A percentile compares a stretch with the other conserved stretches of the same genome.
Conservation (phyloP, 305 asterid genomes). For the Withania somnifera region DNA sequence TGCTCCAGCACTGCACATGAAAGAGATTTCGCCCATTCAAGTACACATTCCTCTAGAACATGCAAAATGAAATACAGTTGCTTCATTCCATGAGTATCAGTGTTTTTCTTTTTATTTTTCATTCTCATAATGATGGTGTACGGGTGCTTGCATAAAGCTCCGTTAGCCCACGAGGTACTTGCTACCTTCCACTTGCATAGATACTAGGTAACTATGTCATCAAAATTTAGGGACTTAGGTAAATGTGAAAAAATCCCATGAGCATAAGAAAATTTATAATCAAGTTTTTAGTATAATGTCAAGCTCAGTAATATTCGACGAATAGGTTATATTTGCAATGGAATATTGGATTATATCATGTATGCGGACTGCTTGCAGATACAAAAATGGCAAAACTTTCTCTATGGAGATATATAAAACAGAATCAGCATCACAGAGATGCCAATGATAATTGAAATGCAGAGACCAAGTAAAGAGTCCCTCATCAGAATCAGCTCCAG, state of each 20-base stretch:
- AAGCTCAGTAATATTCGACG: not conserved
- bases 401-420: slow-evolving; percentile 74
- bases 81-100: not conserved
- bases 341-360: not conserved
- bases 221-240: not conserved
- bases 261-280: not conserved
- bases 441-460: slow-evolving; percentile 74
- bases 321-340: not conserved
- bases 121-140: not conserved
- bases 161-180: not conserved
- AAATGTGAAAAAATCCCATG: not conserved
- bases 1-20: not conserved
- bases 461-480: slow-evolving; percentile 81
- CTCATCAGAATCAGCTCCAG: slow-evolving; percentile 12
- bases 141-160: not conserved
- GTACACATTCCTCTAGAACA: not conserved
- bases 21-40: not conserved
- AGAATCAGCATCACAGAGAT: slow-evolving; percentile 68
- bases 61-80: not conserved
- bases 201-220: not conserved
- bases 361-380: not conserved
- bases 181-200: not conserved
- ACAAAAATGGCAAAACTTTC: not conserved
- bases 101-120: too few species aligned
- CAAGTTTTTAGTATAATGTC: not conserved